Evolutionary conservation across 257 asterid genomes (phyloP).

Genomic region (Penstemon newberryi): DNA sequence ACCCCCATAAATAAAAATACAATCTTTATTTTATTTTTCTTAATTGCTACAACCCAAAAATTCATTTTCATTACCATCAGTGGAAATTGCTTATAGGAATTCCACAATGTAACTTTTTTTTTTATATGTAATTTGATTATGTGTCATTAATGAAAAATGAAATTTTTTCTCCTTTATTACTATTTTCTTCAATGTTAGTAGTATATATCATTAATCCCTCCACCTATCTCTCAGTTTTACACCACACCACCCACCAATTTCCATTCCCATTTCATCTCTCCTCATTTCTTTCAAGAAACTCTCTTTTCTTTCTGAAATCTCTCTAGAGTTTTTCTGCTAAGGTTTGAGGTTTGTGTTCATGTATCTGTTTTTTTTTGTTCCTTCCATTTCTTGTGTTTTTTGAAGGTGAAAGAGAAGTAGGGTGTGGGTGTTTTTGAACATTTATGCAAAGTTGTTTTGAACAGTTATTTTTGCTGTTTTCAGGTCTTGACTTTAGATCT

Average conservation of each 20-base stretch:
- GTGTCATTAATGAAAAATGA: neutral
- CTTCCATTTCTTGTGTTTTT: slow-evolving; percentile 16
- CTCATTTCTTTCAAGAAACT: slow-evolving; percentile 14
- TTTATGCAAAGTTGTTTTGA: neutral
- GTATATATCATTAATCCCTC: slow-evolving; percentile 39
- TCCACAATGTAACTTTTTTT: neutral
- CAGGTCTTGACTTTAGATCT: slow-evolving; percentile 75
- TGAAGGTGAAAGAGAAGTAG: slow-evolving; percentile 29
- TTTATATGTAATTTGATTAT: neutral
- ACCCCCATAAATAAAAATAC: slow-evolving; percentile 19
- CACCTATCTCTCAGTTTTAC: slow-evolving; percentile 43
- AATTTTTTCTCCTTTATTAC: neutral
- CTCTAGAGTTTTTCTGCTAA: slow-evolving; percentile 25
- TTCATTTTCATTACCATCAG: slow-evolving; percentile 16
- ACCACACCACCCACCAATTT: slow-evolving; percentile 44
- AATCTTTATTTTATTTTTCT: slow-evolving; percentile 1
- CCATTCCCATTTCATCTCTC: slow-evolving; percentile 36
- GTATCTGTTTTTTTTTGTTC: slow-evolving; percentile 13
- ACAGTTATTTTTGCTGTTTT: slow-evolving; percentile 38
- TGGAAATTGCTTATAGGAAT: neutral
- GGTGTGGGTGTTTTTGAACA: slow-evolving; percentile 25
- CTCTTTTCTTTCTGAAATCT: slow-evolving; percentile 22
- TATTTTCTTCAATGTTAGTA: too few relatives aligned
- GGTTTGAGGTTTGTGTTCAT: slow-evolving; percentile 44
- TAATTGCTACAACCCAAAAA: slow-evolving; percentile 8